Conservation (phyloP, 2,329 filamentous ascomycete genomes). For the Apiospora marii region DNA sequence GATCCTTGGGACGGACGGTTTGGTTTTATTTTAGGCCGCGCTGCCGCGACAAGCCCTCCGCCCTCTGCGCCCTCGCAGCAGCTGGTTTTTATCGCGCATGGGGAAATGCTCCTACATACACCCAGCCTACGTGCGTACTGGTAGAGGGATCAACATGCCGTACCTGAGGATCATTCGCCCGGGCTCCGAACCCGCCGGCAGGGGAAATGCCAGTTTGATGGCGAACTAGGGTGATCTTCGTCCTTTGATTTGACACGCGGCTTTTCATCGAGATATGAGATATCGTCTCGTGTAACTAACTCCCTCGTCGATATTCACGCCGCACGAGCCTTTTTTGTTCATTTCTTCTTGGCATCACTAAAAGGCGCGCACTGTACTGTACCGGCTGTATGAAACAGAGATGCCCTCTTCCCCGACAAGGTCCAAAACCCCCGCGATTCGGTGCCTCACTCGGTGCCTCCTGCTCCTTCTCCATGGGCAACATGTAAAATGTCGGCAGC, state of each 20-base stretch:
- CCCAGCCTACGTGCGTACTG: not conserved
- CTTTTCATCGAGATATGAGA: too few relatives aligned
- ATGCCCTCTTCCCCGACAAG: not conserved
- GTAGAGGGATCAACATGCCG: not conserved
- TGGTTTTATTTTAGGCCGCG: not conserved
- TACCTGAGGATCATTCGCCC: conserved; percentile 15
- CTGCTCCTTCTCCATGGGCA: not conserved
- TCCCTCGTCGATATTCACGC: too few relatives aligned
- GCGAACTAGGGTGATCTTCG: not conserved
- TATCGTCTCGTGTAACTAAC: too few relatives aligned
- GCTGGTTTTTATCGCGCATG: not conserved
- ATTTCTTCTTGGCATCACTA: not conserved
- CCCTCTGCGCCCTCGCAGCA: not conserved
- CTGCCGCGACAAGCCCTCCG: not conserved
- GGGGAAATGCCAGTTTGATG: not conserved
- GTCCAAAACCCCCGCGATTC: not conserved
- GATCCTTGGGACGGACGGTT: not conserved
- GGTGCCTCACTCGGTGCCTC: not conserved
- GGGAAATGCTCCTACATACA: not conserved
- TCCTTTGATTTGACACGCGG: not conserved
- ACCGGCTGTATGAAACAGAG: not conserved
- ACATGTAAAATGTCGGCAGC: not conserved
- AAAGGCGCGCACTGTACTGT: not conserved
- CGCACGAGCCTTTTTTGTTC: not conserved
- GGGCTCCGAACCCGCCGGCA: not conserved